Evolutionary conservation across 371 early-diverging fungal genomes (phyloP), one percentile per base, ranked within the genome.

Genomic region (Massospora cicadina): DNA sequence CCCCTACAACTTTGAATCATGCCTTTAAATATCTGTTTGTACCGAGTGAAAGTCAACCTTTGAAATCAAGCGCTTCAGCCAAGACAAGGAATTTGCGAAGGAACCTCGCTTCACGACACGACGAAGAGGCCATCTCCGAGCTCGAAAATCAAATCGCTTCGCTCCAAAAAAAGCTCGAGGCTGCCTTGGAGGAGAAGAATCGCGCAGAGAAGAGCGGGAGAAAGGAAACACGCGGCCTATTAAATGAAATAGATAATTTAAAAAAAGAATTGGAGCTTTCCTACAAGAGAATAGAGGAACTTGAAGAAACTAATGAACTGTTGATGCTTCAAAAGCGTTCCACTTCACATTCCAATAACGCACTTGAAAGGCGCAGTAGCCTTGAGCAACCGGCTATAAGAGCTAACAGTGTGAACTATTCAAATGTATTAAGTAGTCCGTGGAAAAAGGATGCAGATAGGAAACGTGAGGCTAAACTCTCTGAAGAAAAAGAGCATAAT

Each of bases 181-280:
- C 60, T 17, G 60, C 31, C 21, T 29, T 59, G 31, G 60, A 27
- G 7, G 60, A 59, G 31, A 59, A 59, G 29, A 31, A 59, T 17
- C 26, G 2, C 21, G 17, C 31, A 1, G 60, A 59, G 31, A 59
- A 59, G 60, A 59, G 31, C 31, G 60, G 60, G 2, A 59, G 60
- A 31, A 59, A 59, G 31, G 60, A 59, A 29, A 59, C 60, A 2
- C 26, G 60, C 17, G 21, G 17, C 10, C 31, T 59, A 2, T 31
- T 59, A 26, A 59, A 59, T 17, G 60, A 59, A 29, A n/a, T 57
- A 3, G 57, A 57, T 10, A 5, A 10, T 10, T 21, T 25, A 10
- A 57, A 57, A 21, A 57, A 10, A n/a, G 57, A 27, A 21, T 57
- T 25, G 25, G 57, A 57, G 5, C 12, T 25, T 27, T 57, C 23